phyloP scores from a whole-genome alignment of 345 rosid species.

The Rhizophora mangle region DNA sequence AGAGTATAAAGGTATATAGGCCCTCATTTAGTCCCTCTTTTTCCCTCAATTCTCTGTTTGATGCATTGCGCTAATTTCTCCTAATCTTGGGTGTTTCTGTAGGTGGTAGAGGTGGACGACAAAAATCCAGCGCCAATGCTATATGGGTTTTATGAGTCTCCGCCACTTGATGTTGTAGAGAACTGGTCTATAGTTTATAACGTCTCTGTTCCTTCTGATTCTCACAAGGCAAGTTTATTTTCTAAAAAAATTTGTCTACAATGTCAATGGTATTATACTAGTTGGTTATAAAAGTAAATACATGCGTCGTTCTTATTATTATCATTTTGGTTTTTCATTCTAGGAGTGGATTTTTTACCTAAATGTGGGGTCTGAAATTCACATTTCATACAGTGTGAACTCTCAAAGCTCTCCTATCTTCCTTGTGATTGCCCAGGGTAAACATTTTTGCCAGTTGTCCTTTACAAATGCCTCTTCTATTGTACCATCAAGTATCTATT shows the following conservation, averaged over 20 bases:
- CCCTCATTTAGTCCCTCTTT: not conserved
- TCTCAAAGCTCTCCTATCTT: conserved; percentile 54
- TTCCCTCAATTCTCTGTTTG: not conserved
- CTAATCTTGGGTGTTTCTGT: conserved; percentile 12
- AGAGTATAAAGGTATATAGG: conserved; percentile 57
- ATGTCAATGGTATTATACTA: not conserved
- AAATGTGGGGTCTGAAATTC: conserved; percentile 72
- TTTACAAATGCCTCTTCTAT: not conserved
- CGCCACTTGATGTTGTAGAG: conserved; percentile 57
- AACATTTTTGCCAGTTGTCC: not conserved
- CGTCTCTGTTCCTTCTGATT: conserved; percentile 56
- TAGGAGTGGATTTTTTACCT: conserved; percentile 80
- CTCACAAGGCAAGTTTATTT: conserved; percentile 62
- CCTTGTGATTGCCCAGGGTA: conserved; percentile 90
- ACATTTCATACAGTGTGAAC: conserved; percentile 61
- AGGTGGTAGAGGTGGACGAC: conserved; percentile 69
- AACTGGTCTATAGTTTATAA: conserved; percentile 54
- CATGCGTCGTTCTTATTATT: not conserved
- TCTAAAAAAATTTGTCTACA: not conserved
- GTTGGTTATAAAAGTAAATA: too few species aligned
- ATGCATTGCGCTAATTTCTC: not conserved
- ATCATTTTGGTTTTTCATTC: conserved; percentile 12
- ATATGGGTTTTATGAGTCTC: conserved; percentile 64
- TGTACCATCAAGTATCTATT: too few species aligned
- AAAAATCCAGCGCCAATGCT: conserved; percentile 45